Evolutionary conservation across 768 basidiomycete genomes (phyloP).

Genomic region (Tephrocybe rancida): DNA sequence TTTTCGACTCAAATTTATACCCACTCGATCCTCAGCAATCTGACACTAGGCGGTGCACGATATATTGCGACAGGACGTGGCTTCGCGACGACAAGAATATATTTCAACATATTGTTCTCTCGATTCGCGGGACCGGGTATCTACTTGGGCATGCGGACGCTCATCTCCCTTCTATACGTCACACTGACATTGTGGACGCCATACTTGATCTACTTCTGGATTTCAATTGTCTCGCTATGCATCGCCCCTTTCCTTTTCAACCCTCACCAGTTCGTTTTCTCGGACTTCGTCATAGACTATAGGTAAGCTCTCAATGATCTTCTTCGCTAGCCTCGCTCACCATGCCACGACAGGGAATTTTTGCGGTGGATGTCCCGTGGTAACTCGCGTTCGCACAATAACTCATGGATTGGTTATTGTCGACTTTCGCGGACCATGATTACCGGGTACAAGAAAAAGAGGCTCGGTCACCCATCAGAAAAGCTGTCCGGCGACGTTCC

Average conservation of each 20-base stretch:
- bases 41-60: constrained; percentile 97
- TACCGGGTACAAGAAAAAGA: constrained; percentile 99
- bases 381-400: constrained; percentile 95
- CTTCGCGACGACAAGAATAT: constrained; percentile 94
- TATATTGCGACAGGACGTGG: constrained; percentile 99
- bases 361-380: constrained; percentile 99
- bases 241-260: constrained; percentile 98
- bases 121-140: constrained; percentile 99
- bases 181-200: constrained; percentile 91
- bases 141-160: constrained; percentile 93
- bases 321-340: background rate
- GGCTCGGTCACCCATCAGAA: constrained; percentile 94
- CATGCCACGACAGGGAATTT: constrained; percentile 71
- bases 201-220: constrained; percentile 97
- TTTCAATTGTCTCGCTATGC: constrained; percentile 90
- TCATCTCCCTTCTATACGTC: constrained; percentile 92
- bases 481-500: constrained; percentile 96
- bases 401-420: constrained; percentile 99
- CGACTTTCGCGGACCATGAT: constrained; percentile 97
- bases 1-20: constrained; percentile 99
- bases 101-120: constrained; percentile 94
- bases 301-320: constrained; percentile 56
- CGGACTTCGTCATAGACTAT: constrained; percentile 97
- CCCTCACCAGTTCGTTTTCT: constrained; percentile 98
- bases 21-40: constrained; percentile 94